phyloP scores from a whole-genome alignment of 305 asterid genomes.

The Fraxinus sp. region DNA sequence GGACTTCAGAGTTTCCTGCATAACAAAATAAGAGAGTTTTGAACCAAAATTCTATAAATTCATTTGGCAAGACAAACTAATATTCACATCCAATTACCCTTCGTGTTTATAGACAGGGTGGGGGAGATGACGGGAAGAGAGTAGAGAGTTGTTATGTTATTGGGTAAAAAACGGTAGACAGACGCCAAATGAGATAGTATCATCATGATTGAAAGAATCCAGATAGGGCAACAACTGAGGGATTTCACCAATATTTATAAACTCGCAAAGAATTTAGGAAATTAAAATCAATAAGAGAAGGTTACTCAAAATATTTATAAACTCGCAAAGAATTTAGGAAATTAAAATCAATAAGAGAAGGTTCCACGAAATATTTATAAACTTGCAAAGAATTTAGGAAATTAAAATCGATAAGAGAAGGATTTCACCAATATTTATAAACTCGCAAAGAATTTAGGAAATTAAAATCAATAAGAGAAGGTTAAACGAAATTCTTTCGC shows the following conservation, averaged over 20 bases:
- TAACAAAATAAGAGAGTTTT: slow-evolving; percentile 17
- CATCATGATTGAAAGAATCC: background rate
- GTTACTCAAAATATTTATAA: no score
- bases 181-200: background rate
- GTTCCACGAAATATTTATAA: no score
- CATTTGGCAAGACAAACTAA: background rate
- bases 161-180: background rate
- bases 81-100: background rate
- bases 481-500: background rate
- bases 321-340: no score
- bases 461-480: background rate
- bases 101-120: background rate
- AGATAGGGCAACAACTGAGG: background rate
- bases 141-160: background rate
- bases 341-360: no score
- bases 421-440: background rate
- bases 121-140: background rate
- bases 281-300: background rate
- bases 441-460: background rate
- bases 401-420: background rate
- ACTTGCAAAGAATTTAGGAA: no score
- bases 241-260: background rate
- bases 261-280: background rate
- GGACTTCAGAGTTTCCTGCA: slow-evolving; percentile 79
- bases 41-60: background rate